Evolutionary conservation across 768 basidiomycete species (phyloP), one percentile per base, ranked within the genome.

Genomic region (Holtermannia corniformis): DNA sequence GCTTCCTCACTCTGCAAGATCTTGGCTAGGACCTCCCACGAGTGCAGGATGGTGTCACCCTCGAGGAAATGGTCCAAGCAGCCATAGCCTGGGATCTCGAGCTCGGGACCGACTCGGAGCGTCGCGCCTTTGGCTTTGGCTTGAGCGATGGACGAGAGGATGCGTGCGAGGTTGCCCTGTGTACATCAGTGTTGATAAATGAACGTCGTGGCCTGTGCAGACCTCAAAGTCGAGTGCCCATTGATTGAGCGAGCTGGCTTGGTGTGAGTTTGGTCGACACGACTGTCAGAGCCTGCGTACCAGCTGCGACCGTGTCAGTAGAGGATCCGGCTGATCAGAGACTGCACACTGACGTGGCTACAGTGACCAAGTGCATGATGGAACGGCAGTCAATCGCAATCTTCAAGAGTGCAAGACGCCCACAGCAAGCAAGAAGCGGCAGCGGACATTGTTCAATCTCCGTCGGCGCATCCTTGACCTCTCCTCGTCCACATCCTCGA

Each of bases 61-160:
- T 99, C 95, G 0, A 97, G 77, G 69, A 97, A 99, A 64, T 97
- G 93, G 67, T 99, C 95, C 48, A 90, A 78, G 72, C 95, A 99
- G 2, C 95, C 95, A 75, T 97, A 99, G 3, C 93, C 95, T 85
- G 93, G 85, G 57, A 99, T 90, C 74, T 99, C 95, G 4, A 97
- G 78, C 67, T 97, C 95, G 7, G 95, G 95, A 11, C 95, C 95
- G 21, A 99, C 93, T 68, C 95, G 78, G 26, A 99, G 75, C 2
- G 84, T 86, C 11, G 92, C 92, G 2, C 92, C 92, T 51, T 83
- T 78, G 50, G 80, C 78, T 71, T 93, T 97, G 2, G 95, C 93
- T 45, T 92, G 81, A 3, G 76, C 74, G 57, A 99, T 96, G 56
- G 89, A 93, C 44, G 80, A 78, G 40, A 96, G 72, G 52, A 97